Conservation (phyloP, 2,329 filamentous ascomycete genomes). For the Alternaria arbusti region DNA sequence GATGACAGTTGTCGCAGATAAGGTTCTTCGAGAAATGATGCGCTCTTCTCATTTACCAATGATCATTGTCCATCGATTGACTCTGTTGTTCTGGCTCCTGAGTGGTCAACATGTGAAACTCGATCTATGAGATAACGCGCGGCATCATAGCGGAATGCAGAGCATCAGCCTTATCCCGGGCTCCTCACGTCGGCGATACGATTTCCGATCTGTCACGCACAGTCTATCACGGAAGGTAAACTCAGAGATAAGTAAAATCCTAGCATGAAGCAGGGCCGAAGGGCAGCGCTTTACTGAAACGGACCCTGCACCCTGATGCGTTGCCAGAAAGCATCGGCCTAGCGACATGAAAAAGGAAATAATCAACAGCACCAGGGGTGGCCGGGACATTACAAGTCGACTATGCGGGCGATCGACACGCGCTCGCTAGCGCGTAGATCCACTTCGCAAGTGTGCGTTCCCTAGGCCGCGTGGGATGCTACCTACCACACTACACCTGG, state of each 20-base stretch:
- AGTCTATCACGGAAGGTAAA: background rate
- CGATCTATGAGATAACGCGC: background rate
- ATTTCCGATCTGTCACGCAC: background rate
- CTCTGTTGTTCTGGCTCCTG: background rate
- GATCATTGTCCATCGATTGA: background rate
- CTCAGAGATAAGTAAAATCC: background rate
- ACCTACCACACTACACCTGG: background rate
- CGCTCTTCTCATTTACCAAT: background rate
- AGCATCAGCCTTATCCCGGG: background rate
- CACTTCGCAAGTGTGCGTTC: background rate
- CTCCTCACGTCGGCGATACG: background rate
- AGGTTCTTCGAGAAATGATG: background rate
- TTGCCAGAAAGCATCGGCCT: background rate
- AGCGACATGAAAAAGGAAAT: background rate
- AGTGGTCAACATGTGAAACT: background rate
- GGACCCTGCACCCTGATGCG: background rate
- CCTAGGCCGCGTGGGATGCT: slow-evolving; percentile 1
- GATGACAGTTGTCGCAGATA: background rate
- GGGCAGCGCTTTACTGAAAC: background rate
- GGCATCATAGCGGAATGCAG: background rate
- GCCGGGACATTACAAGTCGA: slow-evolving; percentile 6
- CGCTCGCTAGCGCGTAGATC: background rate
- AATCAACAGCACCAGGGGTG: background rate
- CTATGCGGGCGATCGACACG: slow-evolving; percentile 5
- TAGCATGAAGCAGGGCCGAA: background rate